phyloP scores from a whole-genome alignment of 2,329 filamentous ascomycete genomes.

The Parasarocladium wereldwijsianum region DNA sequence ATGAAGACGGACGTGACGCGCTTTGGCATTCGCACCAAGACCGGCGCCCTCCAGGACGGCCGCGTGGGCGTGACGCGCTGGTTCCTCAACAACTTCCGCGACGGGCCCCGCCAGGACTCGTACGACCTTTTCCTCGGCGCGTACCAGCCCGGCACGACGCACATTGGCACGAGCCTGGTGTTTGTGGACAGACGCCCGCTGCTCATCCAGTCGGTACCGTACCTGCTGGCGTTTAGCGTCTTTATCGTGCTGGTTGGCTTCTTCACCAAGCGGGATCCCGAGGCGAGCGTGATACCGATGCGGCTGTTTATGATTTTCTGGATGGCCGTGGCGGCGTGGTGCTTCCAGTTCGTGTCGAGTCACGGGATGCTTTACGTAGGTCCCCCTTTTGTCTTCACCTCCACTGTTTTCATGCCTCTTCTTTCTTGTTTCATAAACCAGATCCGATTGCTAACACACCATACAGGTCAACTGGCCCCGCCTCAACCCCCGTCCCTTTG shows the following conservation, averaged over 20 bases:
- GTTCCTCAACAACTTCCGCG: slow-evolving; percentile 83
- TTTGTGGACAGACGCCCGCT: slow-evolving; percentile 78
- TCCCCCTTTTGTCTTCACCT: slow-evolving; percentile 11
- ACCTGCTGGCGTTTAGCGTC: slow-evolving; percentile 70
- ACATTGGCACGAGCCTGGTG: slow-evolving; percentile 55
- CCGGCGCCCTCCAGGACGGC: slow-evolving; percentile 72
- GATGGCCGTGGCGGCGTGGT: slow-evolving; percentile 55
- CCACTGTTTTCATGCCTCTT: neutral
- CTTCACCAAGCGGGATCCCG: slow-evolving; percentile 57
- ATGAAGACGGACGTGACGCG: slow-evolving; percentile 97
- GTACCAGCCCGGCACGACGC: slow-evolving; percentile 61
- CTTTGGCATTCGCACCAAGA: slow-evolving; percentile 76
- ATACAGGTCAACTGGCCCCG: slow-evolving; percentile 93
- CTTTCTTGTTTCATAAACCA: slow-evolving; percentile 6
- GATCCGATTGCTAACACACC: slow-evolving; percentile 7
- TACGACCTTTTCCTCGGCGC: slow-evolving; percentile 88
- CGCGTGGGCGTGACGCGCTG: slow-evolving; percentile 84
- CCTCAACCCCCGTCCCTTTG: slow-evolving; percentile 76
- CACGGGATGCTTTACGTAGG: slow-evolving; percentile 93
- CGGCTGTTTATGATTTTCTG: slow-evolving; percentile 73
- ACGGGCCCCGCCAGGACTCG: slow-evolving; percentile 86
- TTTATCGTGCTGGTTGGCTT: slow-evolving; percentile 69
- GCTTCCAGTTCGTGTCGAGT: slow-evolving; percentile 58
- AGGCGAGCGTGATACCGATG: slow-evolving; percentile 65
- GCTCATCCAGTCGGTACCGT: slow-evolving; percentile 85